A percentile compares a stretch with the other conserved stretches of the same genome.
These are phyloP conservation scores for Hygrophila difformis DNA, from an alignment of 257 asterid species.

Conservation along the genomic window DNA sequence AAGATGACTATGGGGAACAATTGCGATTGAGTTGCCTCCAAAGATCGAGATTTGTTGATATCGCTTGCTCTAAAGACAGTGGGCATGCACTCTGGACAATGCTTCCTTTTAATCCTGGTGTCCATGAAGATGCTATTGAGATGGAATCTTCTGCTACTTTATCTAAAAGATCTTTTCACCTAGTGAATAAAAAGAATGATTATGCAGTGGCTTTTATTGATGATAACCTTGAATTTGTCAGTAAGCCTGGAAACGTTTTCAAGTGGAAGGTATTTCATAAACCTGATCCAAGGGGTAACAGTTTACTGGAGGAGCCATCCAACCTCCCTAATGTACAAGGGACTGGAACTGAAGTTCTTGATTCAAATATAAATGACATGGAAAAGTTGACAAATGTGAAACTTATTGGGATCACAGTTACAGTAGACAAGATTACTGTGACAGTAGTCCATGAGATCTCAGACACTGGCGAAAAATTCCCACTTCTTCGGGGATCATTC, in stretches of 20 bases:
- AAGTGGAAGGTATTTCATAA: slow-evolving; percentile 68
- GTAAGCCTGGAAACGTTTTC: slow-evolving; percentile 80
- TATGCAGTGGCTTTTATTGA: slow-evolving; percentile 63
- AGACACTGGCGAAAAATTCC: slow-evolving; percentile 60
- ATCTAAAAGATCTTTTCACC: slow-evolving; percentile 56
- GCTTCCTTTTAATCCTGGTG: slow-evolving; percentile 53
- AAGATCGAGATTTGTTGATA: slow-evolving; percentile 63
- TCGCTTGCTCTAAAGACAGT: slow-evolving; percentile 51
- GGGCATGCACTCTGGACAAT: slow-evolving; percentile 76
- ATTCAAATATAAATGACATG: slow-evolving; percentile 26
- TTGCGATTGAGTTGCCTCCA: slow-evolving; percentile 57
- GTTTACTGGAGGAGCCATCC: slow-evolving; percentile 19
- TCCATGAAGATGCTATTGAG: slow-evolving; percentile 54
- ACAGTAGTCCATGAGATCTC: slow-evolving; percentile 76
- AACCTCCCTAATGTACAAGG: slow-evolving; percentile 12
- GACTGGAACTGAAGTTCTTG: slow-evolving; percentile 29
- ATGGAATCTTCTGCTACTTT: slow-evolving; percentile 41
- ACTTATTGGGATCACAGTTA: slow-evolving; percentile 40
- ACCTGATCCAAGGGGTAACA: slow-evolving; percentile 30
- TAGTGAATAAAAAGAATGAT: slow-evolving; percentile 80
- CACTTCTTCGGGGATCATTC: slow-evolving; percentile 77
- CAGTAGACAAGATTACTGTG: slow-evolving; percentile 52
- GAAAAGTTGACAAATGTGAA: slow-evolving; percentile 25
- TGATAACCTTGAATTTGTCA: slow-evolving; percentile 71
- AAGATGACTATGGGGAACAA: slow-evolving; percentile 59